Percentiles rank a stretch among this genome's conserved stretches.
Conservation (phyloP, 371 early-diverging fungal genomes). For the Actinomortierella ambigua region DNA sequence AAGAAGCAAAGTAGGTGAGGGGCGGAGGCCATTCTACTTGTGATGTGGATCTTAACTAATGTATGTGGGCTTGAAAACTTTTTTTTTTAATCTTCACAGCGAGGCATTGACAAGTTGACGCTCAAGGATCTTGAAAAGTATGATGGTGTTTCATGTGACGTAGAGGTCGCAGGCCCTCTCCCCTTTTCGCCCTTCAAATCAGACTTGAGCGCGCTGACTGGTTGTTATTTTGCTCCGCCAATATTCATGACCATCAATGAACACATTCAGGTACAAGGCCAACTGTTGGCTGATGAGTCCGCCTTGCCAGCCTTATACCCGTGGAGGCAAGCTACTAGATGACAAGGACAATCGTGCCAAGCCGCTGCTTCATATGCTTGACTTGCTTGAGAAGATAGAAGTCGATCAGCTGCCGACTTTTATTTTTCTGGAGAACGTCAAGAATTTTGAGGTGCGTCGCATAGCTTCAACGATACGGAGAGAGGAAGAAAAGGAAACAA, state of each 20-base stretch:
- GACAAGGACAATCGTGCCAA: conserved; percentile 70
- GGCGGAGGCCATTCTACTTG: not conserved
- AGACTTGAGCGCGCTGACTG: too few relatives aligned
- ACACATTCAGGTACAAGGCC: conserved; percentile 53
- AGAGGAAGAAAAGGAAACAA: too few relatives aligned
- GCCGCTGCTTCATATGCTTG: conserved; percentile 65
- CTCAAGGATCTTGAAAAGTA: conserved; percentile 64
- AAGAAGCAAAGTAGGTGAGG: not conserved
- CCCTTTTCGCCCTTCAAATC: too few relatives aligned
- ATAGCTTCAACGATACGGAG: not conserved
- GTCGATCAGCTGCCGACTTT: conserved; percentile 50
- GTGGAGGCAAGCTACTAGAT: conserved; percentile 70
- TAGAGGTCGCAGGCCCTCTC: not conserved
- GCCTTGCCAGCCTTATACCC: conserved; percentile 87
- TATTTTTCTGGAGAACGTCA: conserved; percentile 77
- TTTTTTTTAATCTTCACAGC: conserved; percentile 46
- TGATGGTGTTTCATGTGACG: not conserved
- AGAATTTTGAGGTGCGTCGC: conserved; percentile 70
- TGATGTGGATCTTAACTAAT: not conserved
- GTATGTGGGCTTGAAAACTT: too few relatives aligned
- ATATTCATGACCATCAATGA: not conserved
- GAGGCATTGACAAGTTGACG: conserved; percentile 67
- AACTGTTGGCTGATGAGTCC: conserved; percentile 83
- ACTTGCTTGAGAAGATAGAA: conserved; percentile 56
- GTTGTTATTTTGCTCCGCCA: too few relatives aligned